phyloP scores from a whole-genome alignment of 2,329 filamentous ascomycete species.

The Aureobasidium pullulans region DNA sequence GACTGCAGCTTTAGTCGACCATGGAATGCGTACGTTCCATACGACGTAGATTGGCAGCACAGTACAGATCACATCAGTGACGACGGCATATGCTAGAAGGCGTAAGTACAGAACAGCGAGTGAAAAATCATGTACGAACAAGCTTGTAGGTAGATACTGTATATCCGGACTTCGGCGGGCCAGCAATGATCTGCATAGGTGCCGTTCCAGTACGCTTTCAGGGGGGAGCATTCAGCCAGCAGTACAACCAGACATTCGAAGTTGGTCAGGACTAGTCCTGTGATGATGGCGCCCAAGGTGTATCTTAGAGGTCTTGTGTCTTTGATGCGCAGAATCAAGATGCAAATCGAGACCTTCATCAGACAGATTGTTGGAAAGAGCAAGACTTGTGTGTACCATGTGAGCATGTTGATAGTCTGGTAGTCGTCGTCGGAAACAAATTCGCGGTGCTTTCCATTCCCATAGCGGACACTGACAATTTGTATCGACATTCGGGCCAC shows the following conservation, averaged over 20 bases:
- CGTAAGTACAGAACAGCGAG: not conserved
- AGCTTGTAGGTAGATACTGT: constrained; percentile 24
- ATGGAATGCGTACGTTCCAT: constrained; percentile 21
- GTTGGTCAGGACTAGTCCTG: constrained; percentile 20
- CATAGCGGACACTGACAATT: constrained; percentile 27
- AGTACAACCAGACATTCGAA: constrained; percentile 21
- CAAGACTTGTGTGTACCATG: constrained; percentile 35
- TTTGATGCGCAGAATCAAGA: constrained; percentile 38
- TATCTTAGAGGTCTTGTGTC: constrained; percentile 13
- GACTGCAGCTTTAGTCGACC: constrained; percentile 21
- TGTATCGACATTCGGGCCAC: constrained; percentile 30
- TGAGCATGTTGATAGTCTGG: constrained; percentile 29
- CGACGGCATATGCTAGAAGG: constrained; percentile 20
- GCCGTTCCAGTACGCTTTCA: constrained; percentile 22
- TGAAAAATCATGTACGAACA: constrained; percentile 16
- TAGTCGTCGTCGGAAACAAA: constrained; percentile 30
- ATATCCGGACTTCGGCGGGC: constrained; percentile 23
- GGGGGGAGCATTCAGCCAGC: constrained; percentile 22
- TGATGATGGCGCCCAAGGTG: constrained; percentile 25
- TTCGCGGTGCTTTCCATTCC: constrained; percentile 34
- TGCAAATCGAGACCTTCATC: constrained; percentile 37
- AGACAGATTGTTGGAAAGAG: constrained; percentile 35
- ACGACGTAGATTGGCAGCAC: constrained; percentile 22
- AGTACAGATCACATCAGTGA: constrained; percentile 23
- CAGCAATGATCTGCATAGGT: constrained; percentile 19